Base-by-base conservation (phyloP, 2,329 filamentous ascomycete genomes). In the Pestalotiopsis sp. region DNA sequence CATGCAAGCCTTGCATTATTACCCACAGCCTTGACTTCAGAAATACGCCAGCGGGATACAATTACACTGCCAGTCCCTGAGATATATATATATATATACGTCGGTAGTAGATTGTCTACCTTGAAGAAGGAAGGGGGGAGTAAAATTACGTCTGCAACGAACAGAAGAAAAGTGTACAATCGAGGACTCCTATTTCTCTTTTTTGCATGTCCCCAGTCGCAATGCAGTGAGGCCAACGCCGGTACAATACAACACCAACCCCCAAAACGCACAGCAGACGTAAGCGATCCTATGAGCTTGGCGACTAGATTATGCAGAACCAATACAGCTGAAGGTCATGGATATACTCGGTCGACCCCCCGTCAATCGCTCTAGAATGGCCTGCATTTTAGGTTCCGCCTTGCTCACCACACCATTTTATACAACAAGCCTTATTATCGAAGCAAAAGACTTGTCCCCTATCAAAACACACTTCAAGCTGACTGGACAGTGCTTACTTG, bases 401-500 rank as follows among this genome's bases (percentile, higher is more conserved):
- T n/a, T 52, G n/a, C 45, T 20, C 45, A 52, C 45, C 45, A 52
- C 45, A 52, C 45, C 45, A 52, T 52, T 52, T 52, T 52, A 52
- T n/a, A 52, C 45, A n/a, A 52, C 45, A 52, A 52, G 45, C 6
- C 20, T n/a, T 52, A 31, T 31, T 7, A 7, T 31, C 6, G 27
- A 31, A 31, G 17, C 45, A 52, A 17, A 9, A 17, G 45, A 52
- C 45, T 52, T 52, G 45, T 52, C 45, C 45, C 17, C 17, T 52
- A 52, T 52, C 45, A 52, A 59, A 71, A 67, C 60, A 59, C 36
- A 59, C 49, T 45, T 36, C 57, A 12, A n/a, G 27, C 17, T 4
- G 20, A n/a, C 20, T 14, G 9, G 20, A 11, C 4, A 59, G 57
- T 59, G 57, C 7, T 25, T 36, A 63, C 27, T 38, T 20, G 20